Base-by-base conservation (phyloP, 176 grass and related monocot species). In the Carex littledalei region DNA sequence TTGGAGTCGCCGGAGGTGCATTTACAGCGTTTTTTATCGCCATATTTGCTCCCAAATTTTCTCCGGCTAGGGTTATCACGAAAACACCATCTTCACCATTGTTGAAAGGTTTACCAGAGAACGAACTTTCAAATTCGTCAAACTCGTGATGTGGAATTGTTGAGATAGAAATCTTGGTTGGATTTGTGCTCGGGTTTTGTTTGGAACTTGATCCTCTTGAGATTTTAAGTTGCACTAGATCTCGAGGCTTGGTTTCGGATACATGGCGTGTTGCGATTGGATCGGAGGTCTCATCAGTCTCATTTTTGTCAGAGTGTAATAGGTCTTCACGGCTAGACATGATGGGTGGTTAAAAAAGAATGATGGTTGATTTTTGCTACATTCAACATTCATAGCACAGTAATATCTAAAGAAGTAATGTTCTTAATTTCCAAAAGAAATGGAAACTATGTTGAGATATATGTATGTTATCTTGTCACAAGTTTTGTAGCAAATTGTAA, bases 11-110 rank as follows among this genome's bases (percentile, higher is more conserved):
- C 24, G 50, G 9, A 54, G 62, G 55, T 1, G 10, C 32, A 59
- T 20, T 81, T 82, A 54, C 56, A 1, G 86, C 52, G 1, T 24
- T 31, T 80, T 6, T 6, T 49, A 73, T 50, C 4, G 91, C 86
- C 95, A 94, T 98, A 74, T 87, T 91, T 2, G 95, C 92, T 74
- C 91, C 95, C 26, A 84, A 84, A 86, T 93, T 98, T 78, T 94
- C 88, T 0, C 92, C 95, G 18, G 95, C 89, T 14, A 98, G 84
- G 50, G 92, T 94, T 34, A 98, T 80, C 68, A 98, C 74, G 58
- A 83, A 83, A 52, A 83, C 60, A 54, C 60, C 47, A 52, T 67
- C 63, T 16, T 66, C 41, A 7, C 17, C 62, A 54, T 18, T 83
- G 60, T 29, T 83, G 39, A 35, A 17, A 68, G 81, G 54, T 83